Evolutionary conservation across 768 basidiomycete species (phyloP).

Genomic region (Leccinum imitatum): DNA sequence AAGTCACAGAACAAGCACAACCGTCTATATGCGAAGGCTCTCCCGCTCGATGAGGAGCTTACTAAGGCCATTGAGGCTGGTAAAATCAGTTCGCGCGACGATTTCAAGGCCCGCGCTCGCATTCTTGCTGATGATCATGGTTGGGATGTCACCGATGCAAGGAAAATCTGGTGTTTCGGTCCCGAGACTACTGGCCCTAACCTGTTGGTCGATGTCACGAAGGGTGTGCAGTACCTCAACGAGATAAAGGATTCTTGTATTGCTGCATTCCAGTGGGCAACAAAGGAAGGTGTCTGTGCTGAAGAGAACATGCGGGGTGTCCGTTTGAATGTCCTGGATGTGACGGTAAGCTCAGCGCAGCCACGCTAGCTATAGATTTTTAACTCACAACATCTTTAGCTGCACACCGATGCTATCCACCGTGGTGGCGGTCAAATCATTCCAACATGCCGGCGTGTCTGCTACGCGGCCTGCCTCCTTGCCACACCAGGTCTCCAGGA

Average conservation of each 20-base stretch:
- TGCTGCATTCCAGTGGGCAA: conserved; percentile 99
- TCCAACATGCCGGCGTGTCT: conserved; percentile 93
- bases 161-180: conserved; percentile 99
- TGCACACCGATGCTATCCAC: conserved; percentile 99
- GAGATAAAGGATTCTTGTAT: conserved; percentile 99
- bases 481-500: conserved; percentile 92
- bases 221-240: conserved; percentile 98
- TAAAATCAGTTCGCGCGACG: conserved; percentile 85
- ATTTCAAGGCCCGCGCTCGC: conserved; percentile 96
- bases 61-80: conserved; percentile 90
- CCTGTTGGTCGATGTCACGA: conserved; percentile 95
- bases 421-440: conserved; percentile 99
- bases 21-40: conserved; percentile 91
- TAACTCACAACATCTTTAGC: conserved; percentile 40
- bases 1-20: conserved; percentile 99
- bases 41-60: conserved; percentile 93
- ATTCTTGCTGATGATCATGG: conserved; percentile 93
- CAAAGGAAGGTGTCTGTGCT: conserved; percentile 94
- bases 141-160: conserved; percentile 99
- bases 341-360: conserved; percentile 61
- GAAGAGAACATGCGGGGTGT: conserved; percentile 99
- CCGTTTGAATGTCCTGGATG: conserved; percentile 94
- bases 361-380: background rate
- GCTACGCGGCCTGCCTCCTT: conserved; percentile 93
- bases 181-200: conserved; percentile 98